Evolutionary conservation across 2,329 filamentous ascomycete genomes (phyloP).

Genomic region (Blumeriella jaapii): DNA sequence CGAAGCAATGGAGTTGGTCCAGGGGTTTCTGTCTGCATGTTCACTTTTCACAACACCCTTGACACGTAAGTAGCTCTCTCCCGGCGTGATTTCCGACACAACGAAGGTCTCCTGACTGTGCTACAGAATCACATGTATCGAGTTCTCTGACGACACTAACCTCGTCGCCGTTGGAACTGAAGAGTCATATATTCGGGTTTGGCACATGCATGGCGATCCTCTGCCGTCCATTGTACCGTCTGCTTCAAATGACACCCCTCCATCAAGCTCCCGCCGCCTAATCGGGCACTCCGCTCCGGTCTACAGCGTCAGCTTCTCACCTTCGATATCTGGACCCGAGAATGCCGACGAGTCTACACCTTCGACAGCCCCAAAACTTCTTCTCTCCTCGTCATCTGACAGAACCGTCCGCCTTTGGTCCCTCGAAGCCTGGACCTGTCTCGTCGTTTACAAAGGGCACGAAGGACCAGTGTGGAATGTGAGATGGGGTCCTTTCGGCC

Average conservation of each 20-base stretch:
- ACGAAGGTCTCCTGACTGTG: constrained; percentile 10
- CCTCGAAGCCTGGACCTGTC: constrained; percentile 78
- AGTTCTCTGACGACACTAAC: constrained; percentile 85
- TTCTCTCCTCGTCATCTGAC: constrained; percentile 81
- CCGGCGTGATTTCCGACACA: constrained; percentile 1
- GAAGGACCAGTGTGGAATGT: constrained; percentile 82
- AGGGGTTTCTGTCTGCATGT: constrained; percentile 86
- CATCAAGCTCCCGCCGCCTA: constrained; percentile 60
- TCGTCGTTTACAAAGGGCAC: constrained; percentile 90
- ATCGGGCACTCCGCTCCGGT: constrained; percentile 87
- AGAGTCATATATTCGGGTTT: constrained; percentile 92
- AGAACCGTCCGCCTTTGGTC: constrained; percentile 88
- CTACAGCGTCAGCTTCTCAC: constrained; percentile 78
- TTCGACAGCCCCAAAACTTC: constrained; percentile 55
- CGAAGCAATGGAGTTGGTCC: constrained; percentile 75
- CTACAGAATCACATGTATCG: constrained; percentile 72
- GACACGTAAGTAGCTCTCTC: constrained; percentile 55
- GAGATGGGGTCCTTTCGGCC: constrained; percentile 82
- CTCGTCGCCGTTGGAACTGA: constrained; percentile 82
- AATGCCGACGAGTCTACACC: constrained; percentile 14
- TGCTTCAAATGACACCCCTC: constrained; percentile 49
- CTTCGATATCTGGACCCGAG: constrained; percentile 24
- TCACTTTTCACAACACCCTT: constrained; percentile 94
- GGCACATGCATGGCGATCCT: constrained; percentile 77
- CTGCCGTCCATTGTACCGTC: constrained; percentile 56